Base-by-base conservation (phyloP, 148 eudicot genomes). In the Rhododendron ferrugineum region DNA sequence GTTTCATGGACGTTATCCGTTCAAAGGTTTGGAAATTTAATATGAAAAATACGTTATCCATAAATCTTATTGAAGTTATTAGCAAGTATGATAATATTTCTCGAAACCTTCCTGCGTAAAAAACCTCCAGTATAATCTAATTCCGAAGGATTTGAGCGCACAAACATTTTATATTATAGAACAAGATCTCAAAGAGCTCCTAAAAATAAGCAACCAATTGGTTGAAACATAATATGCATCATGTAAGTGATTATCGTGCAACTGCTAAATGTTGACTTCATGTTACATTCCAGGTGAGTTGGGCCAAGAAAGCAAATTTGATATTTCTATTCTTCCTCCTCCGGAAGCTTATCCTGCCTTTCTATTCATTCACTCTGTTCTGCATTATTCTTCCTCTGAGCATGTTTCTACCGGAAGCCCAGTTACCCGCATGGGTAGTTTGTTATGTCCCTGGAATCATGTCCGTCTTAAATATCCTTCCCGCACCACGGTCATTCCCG, bases 331-430 rank as follows among this genome's bases (percentile, higher is more conserved):
- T 95, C 93, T 95, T 95, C 88, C 92, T 95, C 87, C 93, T 95
- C 4, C 92, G 98, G 78, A 95, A 95, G 91, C 96, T 95, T 72
- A 88, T 95, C 86, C 93, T 95, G 73, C 98, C 98, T 22, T 95
- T 95, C 85, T 95, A 95, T 84, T 95, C 98, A 10, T 95, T 95
- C 91, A 95, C 98, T 47, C 95, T 95, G 58, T 95, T 95, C 92
- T 95, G 98, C 87, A 92, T 95, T 78, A 95, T 95, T 85, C 98
- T 95, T 74, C 98, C 98, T 2, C 70, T 95, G 79, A 95, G 98
- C 75, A 95, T 95, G 98, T 95, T 95, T 89, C 92, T 95, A 30
- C 97, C 98, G 10, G 98, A 95, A 93, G 97, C 98, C 73, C 92
- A 91, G 86, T 88, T 95, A 52, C 98, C 98, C 14, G 91, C 91